Percentiles rank a stretch among this genome's conserved stretches.
These are phyloP conservation scores for Leccinum pachyderme DNA, from an alignment of 1,284 basidiomycete genomes.

Conservation along the genomic window DNA sequence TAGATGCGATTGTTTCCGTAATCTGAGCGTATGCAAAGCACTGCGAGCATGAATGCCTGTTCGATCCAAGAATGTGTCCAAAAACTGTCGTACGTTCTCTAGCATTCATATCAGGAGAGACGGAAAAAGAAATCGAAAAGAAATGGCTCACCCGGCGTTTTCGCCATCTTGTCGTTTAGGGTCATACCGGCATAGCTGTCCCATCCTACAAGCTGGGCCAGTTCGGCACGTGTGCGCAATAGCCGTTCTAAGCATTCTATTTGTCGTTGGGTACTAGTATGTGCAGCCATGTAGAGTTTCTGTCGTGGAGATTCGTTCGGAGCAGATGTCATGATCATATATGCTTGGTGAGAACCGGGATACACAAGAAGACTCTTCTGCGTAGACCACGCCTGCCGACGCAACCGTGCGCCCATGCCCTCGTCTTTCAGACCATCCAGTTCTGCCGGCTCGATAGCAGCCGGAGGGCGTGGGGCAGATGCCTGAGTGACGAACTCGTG, in stretches of 20 bases:
- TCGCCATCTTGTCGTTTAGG: slow-evolving; percentile 93
- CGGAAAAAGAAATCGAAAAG: slow-evolving; percentile 2
- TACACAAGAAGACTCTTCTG: slow-evolving; percentile 71
- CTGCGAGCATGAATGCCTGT: slow-evolving; percentile 71
- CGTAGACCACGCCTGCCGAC: slow-evolving; percentile 72
- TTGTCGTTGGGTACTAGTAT: slow-evolving; percentile 67
- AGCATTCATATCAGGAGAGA: slow-evolving; percentile 11
- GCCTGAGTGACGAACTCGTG: slow-evolving; percentile 80
- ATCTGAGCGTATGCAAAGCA: slow-evolving; percentile 70
- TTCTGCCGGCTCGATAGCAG: slow-evolving; percentile 64
- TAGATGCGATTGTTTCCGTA: slow-evolving; percentile 72
- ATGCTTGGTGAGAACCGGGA: slow-evolving; percentile 84
- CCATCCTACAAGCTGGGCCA: slow-evolving; percentile 80
- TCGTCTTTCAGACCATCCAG: slow-evolving; percentile 66
- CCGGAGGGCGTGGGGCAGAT: slow-evolving; percentile 58
- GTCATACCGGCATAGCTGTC: slow-evolving; percentile 83
- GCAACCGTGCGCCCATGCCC: slow-evolving; percentile 65
- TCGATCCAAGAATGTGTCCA: slow-evolving; percentile 74
- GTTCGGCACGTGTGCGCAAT: slow-evolving; percentile 70
- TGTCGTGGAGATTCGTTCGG: slow-evolving; percentile 79
- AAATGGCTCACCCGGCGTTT: slow-evolving; percentile 65
- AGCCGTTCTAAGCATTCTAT: slow-evolving; percentile 76
- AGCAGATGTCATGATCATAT: slow-evolving; percentile 88
- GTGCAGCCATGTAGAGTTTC: slow-evolving; percentile 76
- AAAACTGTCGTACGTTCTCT: slow-evolving; percentile 85